Evolutionary conservation across 306 rosid species (phyloP), one percentile per base, ranked within the genome.

Genomic region (Ziziphus jujuba): DNA sequence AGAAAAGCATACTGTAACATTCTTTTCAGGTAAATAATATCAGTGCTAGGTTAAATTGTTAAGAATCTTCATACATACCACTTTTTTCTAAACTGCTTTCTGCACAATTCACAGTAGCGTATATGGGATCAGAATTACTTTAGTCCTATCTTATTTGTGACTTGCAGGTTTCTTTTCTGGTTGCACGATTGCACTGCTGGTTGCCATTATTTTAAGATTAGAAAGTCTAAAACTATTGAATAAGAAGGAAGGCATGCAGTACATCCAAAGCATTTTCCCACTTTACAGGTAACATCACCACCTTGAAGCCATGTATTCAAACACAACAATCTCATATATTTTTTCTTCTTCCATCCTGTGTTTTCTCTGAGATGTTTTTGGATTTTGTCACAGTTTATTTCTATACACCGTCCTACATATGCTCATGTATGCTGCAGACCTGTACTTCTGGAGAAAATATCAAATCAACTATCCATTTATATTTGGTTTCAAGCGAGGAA

Each of bases 401-500:
- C 89, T 84, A 72, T 86, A 77, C 61, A 54, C 79, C 59, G 76
- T 83, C 52, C 87, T 86, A 5, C 97, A 88, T 73, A 72, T 91
- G 89, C 83, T 88, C 70, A 65, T 84, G 86, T 86, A 82, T 80
- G 90, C 87, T n/a, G 83, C 78, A 61, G 66, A 82, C 79, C 75
- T 83, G 23, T 82, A 80, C 65, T 88, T 79, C 66, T 86, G 92
- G 97, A 81, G 82, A 84, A 72, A 74, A n/a, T 84, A 76, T 73
- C 78, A 72, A 45, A 64, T 91, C 78, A 91, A 91, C 72, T 81
- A 88, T 75, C 87, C 85, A 22, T 91, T 84, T 86, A 72, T 91
- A 70, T 91, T 91, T 59, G 89, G 92, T 69, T 79, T 84, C 75
- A 84, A 72, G 76, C 77, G 83, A 66, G 95, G 96, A 80, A 81